Base-by-base conservation (phyloP, 495 filamentous ascomycete genomes). In the Tricharina praecox region DNA sequence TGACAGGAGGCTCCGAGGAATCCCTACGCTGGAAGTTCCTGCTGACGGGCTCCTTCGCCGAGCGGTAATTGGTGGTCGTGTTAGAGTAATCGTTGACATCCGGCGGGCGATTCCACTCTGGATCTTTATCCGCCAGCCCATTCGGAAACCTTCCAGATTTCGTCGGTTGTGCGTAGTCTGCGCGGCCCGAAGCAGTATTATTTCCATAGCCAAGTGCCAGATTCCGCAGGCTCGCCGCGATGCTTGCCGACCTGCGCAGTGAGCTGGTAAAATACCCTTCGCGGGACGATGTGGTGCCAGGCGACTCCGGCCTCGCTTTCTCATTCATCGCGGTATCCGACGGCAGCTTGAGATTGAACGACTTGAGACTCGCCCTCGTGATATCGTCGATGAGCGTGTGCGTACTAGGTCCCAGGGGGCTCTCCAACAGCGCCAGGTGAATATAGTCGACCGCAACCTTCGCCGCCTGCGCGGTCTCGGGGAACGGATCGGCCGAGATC, bases 401-500 rank as follows among this genome's bases (percentile, higher is more conserved):
- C 34, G 83, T 78, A 36, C 78, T 67, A 9, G 67, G 51, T 19
- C 77, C 79, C 46, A 94, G 71, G 4, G 82, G 72, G 1, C 88
- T 94, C 21, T 82, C 70, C 3, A 94, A 58, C 15, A 96, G 66
- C 1, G 73, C 69, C 25, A 78, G 67, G 54, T 96, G 79, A 34
- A 96, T 74, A 53, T 80, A 81, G 59, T 96, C 90, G 20, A 93
- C 72, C 32, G 95, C 74, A 23, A 78, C 71, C 10, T 72, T 73
- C 4, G 85, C 90, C 61, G 85, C 78, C 53, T 81, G 75, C 36
- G 88, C 82, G 24, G 95, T 82, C 51, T 96, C 86, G 7, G 90
- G 90, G 60, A 94, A 86, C 19, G 90, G 88, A 53, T 96, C 90
- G 23, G 93, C 84, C 25, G 85, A 85, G 64, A 96, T 67, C 35